Conservation (phyloP, 768 basidiomycete species). For the Cystofilobasidium macerans region DNA sequence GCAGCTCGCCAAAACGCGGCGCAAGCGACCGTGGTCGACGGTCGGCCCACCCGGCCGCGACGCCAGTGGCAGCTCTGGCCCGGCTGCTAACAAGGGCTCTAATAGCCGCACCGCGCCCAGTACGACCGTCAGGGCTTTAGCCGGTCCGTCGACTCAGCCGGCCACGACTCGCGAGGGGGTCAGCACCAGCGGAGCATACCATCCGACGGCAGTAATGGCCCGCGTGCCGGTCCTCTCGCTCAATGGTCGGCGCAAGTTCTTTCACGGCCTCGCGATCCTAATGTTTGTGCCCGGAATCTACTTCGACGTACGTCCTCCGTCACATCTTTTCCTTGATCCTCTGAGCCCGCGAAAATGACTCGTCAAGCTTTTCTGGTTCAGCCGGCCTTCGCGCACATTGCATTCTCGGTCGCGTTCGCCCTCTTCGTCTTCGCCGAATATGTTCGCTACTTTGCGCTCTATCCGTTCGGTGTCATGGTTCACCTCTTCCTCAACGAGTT, state of each 20-base stretch:
- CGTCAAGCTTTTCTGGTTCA: constrained; percentile 36
- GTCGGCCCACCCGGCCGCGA: constrained; percentile 7
- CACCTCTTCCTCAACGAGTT: constrained; percentile 98
- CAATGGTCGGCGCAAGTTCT: constrained; percentile 90
- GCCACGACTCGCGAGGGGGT: neutral
- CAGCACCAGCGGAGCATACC: neutral
- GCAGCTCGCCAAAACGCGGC: constrained; percentile 66
- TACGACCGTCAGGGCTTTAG: neutral
- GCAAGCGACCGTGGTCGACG: constrained; percentile 45
- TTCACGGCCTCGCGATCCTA: constrained; percentile 85
- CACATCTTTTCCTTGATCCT: neutral
- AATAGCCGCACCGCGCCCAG: too few relatives aligned
- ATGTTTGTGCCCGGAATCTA: constrained; percentile 96
- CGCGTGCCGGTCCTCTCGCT: constrained; percentile 77
- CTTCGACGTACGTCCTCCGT: constrained; percentile 53
- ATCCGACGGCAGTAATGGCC: constrained; percentile 43
- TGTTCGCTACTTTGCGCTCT: constrained; percentile 94
- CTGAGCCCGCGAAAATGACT: neutral
- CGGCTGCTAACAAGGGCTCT: too few relatives aligned
- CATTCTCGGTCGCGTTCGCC: constrained; percentile 90
- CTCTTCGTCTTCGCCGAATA: constrained; percentile 94
- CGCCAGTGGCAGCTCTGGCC: neutral
- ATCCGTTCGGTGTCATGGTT: constrained; percentile 83
- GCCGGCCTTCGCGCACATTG: constrained; percentile 92
- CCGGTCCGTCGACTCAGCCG: neutral